Conservation (phyloP, 2,329 filamentous ascomycete genomes). For the Aspergillus sp. region DNA sequence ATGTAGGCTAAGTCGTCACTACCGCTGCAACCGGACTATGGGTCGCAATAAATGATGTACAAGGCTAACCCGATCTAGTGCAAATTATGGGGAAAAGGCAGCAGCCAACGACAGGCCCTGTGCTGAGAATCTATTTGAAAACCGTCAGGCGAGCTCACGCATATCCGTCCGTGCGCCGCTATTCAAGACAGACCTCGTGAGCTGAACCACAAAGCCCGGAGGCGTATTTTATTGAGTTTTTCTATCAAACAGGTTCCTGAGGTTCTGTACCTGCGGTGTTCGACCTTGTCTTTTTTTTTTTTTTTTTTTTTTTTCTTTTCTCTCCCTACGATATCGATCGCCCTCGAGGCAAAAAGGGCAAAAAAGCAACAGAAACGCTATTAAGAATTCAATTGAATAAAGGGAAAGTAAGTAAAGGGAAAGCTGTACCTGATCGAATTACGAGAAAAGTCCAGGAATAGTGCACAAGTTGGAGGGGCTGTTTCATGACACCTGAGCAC, state of each 20-base stretch:
- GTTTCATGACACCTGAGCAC: conserved; percentile 17
- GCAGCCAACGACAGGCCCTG: conserved; percentile 17
- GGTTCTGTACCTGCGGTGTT: conserved; percentile 30
- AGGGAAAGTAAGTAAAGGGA: conserved; percentile 11
- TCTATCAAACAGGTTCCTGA: conserved; percentile 30
- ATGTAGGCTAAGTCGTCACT: conserved; percentile 24
- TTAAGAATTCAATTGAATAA: neutral
- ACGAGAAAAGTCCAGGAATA: conserved; percentile 23
- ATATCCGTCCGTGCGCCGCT: conserved; percentile 31
- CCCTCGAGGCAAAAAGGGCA: conserved; percentile 3
- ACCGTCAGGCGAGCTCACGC: conserved; percentile 29
- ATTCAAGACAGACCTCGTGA: conserved; percentile 27
- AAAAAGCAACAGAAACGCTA: neutral
- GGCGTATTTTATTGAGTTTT: conserved; percentile 15
- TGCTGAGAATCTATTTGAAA: conserved; percentile 19
- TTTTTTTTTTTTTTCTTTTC: conserved; percentile 20
- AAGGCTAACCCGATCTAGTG: conserved; percentile 20
- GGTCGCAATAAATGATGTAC: conserved; percentile 18
- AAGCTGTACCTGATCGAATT: conserved; percentile 14
- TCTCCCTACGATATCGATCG: conserved; percentile 15
- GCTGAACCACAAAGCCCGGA: conserved; percentile 22
- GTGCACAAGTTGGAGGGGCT: conserved; percentile 18
- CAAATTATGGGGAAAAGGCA: conserved; percentile 20
- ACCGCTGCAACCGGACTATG: conserved; percentile 22
- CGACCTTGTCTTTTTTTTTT: conserved; percentile 14